A percentile compares a stretch with the other conserved stretches of the same genome.
Evolutionary conservation across 345 rosid species (phyloP).

Genomic region (Laguncularia racemosa): DNA sequence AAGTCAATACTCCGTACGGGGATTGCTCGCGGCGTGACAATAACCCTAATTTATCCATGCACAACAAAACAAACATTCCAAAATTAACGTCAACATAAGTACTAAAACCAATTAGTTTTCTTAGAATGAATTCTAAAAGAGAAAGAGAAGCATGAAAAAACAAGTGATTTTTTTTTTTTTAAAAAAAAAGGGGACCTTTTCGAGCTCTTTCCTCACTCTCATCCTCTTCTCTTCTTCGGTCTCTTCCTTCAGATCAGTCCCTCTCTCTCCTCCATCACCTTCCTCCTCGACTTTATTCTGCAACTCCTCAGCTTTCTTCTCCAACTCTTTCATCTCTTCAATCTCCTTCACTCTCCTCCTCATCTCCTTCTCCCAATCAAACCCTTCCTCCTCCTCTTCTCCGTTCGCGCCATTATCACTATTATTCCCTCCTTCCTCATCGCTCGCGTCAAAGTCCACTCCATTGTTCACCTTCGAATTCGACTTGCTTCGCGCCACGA

Average conservation of each 20-base stretch:
- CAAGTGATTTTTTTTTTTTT: not conserved
- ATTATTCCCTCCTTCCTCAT: constrained; percentile 43
- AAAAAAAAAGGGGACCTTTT: constrained; percentile 44
- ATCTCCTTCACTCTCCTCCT: constrained; percentile 63
- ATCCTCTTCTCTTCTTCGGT: constrained; percentile 77
- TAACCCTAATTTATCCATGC: no score
- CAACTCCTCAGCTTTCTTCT: constrained; percentile 84
- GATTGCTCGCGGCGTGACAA: no score
- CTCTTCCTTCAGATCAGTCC: constrained; percentile 32
- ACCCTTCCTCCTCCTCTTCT: constrained; percentile 28
- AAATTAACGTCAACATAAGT: no score
- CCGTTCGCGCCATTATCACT: constrained; percentile 32
- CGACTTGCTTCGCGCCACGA: constrained; percentile 44
- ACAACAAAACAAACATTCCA: not conserved
- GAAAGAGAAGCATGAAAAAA: not conserved
- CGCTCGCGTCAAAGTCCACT: constrained; percentile 61
- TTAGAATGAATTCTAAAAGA: not conserved
- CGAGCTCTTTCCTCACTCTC: constrained; percentile 81
- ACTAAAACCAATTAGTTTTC: no score
- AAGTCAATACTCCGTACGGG: no score
- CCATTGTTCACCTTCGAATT: constrained; percentile 54
- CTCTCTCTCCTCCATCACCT: constrained; percentile 22
- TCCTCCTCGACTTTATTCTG: constrained; percentile 45
- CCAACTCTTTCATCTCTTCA: constrained; percentile 80
- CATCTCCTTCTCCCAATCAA: constrained; percentile 74